Evolutionary conservation across 1,284 basidiomycete species (phyloP).

Genomic region (Trichosporon sp.): DNA sequence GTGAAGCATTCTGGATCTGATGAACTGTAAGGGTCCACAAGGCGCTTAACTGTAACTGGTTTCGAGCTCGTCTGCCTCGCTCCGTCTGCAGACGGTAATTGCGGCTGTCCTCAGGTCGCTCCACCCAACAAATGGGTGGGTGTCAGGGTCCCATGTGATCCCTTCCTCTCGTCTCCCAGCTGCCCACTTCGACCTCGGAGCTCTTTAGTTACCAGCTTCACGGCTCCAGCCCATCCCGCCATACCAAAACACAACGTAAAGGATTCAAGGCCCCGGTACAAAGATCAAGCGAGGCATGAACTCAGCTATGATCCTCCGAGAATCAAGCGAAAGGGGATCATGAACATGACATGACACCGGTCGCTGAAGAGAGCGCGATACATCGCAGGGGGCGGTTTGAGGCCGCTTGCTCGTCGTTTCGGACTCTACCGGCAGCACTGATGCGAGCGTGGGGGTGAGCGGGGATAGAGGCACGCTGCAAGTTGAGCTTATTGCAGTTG

Average conservation of each 20-base stretch:
- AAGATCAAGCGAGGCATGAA: background rate
- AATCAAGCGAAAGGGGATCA: background rate
- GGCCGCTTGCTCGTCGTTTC: background rate
- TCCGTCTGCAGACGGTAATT: background rate
- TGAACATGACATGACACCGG: background rate
- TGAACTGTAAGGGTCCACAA: background rate
- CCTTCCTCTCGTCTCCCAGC: background rate
- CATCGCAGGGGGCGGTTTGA: background rate
- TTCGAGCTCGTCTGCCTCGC: background rate
- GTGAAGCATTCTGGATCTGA: background rate
- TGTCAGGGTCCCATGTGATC: background rate
- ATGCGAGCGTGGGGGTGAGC: background rate
- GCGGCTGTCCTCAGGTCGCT: background rate
- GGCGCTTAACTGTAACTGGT: background rate
- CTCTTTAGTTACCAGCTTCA: background rate
- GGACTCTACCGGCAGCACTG: background rate
- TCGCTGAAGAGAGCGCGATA: background rate
- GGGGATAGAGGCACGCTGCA: background rate
- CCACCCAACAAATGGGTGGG: background rate
- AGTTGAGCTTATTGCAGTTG: too few relatives aligned
- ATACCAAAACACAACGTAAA: too few relatives aligned
- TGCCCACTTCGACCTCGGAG: background rate
- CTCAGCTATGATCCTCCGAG: too few relatives aligned
- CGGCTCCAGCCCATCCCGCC: background rate
- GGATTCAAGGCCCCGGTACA: background rate